These are phyloP conservation scores for Isatis lusitanica DNA, from an alignment of 441 rosid genomes.

Conservation along the genomic window DNA sequence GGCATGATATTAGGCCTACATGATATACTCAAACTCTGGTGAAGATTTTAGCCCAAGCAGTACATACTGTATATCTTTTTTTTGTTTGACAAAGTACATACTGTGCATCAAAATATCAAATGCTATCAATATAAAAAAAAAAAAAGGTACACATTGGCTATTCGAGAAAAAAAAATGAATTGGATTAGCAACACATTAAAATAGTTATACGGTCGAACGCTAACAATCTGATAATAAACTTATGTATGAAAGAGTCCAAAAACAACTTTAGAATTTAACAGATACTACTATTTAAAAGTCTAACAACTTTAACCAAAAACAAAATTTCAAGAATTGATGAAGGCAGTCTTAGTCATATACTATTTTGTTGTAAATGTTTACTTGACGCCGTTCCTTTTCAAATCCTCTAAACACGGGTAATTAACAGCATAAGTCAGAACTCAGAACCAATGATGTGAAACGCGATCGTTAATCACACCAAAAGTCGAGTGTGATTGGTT, in stretches of 20 bases:
- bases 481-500: conserved; percentile 12
- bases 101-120: neutral
- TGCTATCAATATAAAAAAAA: neutral
- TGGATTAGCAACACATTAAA: neutral
- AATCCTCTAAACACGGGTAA: conserved; percentile 19
- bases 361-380: conserved; percentile 3
- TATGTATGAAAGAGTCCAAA: neutral
- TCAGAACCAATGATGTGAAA: conserved; percentile 11
- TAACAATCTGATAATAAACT: neutral
- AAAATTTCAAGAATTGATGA: neutral
- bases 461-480: conserved; percentile 1
- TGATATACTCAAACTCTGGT: neutral
- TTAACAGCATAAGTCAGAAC: conserved; percentile 15
- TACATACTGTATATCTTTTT: neutral
- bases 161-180: neutral
- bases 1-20: no score
- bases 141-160: neutral
- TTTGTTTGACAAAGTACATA: neutral
- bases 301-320: neutral
- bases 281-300: neutral
- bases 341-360: neutral
- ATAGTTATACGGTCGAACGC: neutral
- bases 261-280: neutral
- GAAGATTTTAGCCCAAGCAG: neutral
- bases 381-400: conserved; percentile 1